These are phyloP conservation scores for Solanum piurae DNA, from an alignment of 257 asterid genomes.

Conservation along the genomic window DNA sequence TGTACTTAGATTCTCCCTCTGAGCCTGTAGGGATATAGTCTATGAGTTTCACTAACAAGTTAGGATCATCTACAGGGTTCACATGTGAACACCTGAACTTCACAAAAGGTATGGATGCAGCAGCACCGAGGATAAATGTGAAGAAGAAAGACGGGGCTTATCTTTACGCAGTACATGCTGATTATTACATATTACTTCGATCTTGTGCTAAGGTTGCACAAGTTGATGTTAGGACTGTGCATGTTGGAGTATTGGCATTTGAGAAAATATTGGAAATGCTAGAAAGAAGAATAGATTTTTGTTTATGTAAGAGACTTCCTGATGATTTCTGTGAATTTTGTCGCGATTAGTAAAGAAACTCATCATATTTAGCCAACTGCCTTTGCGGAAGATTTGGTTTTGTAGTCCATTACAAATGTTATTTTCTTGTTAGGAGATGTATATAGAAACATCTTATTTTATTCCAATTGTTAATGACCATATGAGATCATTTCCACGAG, in stretches of 20 bases:
- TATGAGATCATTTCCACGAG: neutral
- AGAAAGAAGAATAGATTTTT: conserved; percentile 37
- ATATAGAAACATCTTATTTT: neutral
- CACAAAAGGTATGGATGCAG: too few species aligned
- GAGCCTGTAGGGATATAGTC: too few species aligned
- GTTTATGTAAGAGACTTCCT: conserved; percentile 11
- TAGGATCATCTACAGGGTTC: neutral
- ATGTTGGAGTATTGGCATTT: conserved; percentile 50
- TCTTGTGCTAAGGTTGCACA: conserved; percentile 65
- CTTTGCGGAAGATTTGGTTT: neutral
- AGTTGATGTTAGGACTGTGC: conserved; percentile 63
- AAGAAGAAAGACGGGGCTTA: conserved; percentile 29
- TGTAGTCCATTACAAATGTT: neutral
- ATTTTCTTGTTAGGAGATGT: too few species aligned
- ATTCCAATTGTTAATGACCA: too few species aligned
- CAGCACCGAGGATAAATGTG: conserved; percentile 28
- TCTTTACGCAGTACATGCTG: conserved; percentile 67
- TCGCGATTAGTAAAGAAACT: neutral
- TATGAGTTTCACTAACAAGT: neutral
- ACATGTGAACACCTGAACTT: neutral
- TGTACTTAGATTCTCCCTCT: too few species aligned
- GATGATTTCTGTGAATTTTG: conserved; percentile 19
- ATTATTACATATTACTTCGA: conserved; percentile 63
- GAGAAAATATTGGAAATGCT: conserved; percentile 57
- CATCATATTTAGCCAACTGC: neutral